Evolutionary conservation across 257 asterid genomes (phyloP).

Genomic region (Solanum medicagineum): DNA sequence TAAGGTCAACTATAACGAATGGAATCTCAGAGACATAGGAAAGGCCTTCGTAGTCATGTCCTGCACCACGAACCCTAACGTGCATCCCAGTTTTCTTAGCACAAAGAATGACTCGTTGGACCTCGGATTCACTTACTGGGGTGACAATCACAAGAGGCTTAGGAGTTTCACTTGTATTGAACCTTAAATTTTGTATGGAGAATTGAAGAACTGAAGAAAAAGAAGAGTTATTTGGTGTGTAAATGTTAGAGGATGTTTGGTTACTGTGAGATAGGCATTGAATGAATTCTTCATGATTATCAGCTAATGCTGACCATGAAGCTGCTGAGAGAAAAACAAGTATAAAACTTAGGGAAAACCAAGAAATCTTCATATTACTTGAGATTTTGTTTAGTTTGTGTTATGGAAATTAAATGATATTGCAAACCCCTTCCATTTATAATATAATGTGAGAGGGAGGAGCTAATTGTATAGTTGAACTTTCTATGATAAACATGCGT

Average conservation of each 20-base stretch:
- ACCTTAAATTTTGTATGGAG: neutral
- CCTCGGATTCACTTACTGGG: neutral
- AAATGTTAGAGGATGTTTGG: neutral
- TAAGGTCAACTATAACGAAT: neutral
- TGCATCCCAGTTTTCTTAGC: neutral
- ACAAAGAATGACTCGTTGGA: neutral
- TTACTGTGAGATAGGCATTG: neutral
- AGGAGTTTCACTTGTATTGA: neutral
- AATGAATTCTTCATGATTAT: neutral
- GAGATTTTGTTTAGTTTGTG: neutral
- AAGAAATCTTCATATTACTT: neutral
- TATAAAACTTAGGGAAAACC: neutral
- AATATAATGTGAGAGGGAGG: neutral
- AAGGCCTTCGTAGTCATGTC: slow-evolving; percentile 3
- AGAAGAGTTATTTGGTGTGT: neutral
- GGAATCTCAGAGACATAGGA: neutral
- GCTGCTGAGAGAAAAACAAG: neutral
- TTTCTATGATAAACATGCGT: neutral
- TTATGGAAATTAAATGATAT: neutral
- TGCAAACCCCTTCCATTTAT: neutral
- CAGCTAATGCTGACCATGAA: neutral
- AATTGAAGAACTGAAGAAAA: neutral
- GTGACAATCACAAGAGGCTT: neutral
- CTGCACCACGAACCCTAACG: neutral
- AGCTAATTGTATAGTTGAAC: neutral